Percentiles rank a stretch among this genome's conserved stretches.
phyloP scores from a whole-genome alignment of 257 asterid genomes.

The Asclepias syriaca region DNA sequence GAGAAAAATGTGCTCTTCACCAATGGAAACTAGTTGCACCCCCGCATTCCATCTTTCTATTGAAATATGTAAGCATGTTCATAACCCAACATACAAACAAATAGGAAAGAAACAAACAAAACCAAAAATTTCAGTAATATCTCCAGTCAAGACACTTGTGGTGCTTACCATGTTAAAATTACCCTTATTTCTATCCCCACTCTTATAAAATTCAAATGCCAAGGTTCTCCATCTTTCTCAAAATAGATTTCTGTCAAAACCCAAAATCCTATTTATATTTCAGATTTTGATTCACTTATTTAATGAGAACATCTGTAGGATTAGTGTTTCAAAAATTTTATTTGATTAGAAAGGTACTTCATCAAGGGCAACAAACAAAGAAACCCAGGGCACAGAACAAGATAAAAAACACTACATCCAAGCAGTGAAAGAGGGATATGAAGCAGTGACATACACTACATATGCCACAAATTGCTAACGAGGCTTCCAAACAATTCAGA shows the following conservation, averaged over 20 bases:
- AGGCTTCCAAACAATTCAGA: constrained; percentile 78
- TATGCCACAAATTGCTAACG: constrained; percentile 81
- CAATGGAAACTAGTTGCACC: not conserved
- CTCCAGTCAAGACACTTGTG: not conserved
- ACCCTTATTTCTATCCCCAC: not conserved
- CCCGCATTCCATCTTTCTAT: not conserved
- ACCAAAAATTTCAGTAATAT: not conserved
- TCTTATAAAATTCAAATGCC: not conserved
- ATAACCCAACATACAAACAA: not conserved
- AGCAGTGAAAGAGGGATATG: not conserved
- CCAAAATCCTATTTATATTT: not conserved
- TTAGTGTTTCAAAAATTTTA: not conserved
- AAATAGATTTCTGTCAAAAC: not conserved
- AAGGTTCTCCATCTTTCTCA: not conserved
- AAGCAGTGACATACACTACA: constrained; percentile 64
- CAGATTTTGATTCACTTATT: not conserved
- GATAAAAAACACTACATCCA: not conserved
- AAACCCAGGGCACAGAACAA: constrained; percentile 1
- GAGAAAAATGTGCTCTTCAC: not conserved
- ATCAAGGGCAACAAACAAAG: not conserved
- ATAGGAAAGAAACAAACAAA: not conserved
- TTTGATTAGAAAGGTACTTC: not conserved
- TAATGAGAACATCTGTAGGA: not conserved
- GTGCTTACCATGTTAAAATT: not conserved
- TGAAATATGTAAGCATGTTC: not conserved